Percentiles rank a stretch among this genome's conserved stretches.
phyloP scores from a whole-genome alignment of 345 rosid genomes.

The Bruguiera sexangula region DNA sequence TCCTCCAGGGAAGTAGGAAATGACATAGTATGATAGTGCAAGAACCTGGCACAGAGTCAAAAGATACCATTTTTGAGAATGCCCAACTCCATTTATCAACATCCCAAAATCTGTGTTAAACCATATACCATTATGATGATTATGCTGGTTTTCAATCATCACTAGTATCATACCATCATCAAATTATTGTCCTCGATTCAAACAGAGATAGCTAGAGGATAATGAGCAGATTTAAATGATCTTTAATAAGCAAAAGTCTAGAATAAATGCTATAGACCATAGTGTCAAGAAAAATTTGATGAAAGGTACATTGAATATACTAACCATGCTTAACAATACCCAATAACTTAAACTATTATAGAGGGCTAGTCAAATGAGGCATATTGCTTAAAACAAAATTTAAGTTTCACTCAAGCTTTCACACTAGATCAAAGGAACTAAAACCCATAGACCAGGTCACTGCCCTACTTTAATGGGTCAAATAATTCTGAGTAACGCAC shows the following conservation, averaged over 20 bases:
- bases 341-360: not conserved
- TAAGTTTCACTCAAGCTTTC: not conserved
- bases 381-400: not conserved
- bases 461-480: not conserved
- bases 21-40: constrained; percentile 58
- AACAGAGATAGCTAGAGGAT: not conserved
- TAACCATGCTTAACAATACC: too few relatives aligned
- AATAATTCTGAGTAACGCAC: not conserved
- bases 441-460: constrained; percentile 1
- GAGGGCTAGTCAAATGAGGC: not conserved
- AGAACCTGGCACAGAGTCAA: constrained; percentile 39
- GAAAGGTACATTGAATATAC: too few relatives aligned
- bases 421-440: too few relatives aligned
- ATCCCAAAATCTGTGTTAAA: too few relatives aligned
- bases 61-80: constrained; percentile 9
- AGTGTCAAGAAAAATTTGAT: too few relatives aligned
- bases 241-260: not conserved
- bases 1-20: constrained; percentile 79
- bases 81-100: too few relatives aligned
- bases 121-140: too few relatives aligned
- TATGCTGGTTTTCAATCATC: too few relatives aligned
- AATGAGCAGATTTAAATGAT: not conserved
- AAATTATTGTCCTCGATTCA: too few relatives aligned
- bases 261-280: not conserved
- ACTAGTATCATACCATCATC: too few relatives aligned